A percentile compares a stretch with the other conserved stretches of the same genome.
Evolutionary conservation across 352 stramenopile species (phyloP).

Genomic region (Detonula confervacea): DNA sequence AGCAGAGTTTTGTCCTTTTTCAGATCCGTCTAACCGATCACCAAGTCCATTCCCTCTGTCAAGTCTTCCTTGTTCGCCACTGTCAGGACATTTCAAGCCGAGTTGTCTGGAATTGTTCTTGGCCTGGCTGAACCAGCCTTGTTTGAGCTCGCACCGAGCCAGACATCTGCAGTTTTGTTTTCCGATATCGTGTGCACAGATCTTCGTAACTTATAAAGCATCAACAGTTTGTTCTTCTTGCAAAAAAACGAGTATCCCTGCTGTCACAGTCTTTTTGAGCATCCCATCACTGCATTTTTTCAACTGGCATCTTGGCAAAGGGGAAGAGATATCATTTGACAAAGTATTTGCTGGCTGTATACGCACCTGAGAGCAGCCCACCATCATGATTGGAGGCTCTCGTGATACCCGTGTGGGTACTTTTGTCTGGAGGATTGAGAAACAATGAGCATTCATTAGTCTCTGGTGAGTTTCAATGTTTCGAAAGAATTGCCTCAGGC

Average conservation of each 20-base stretch:
- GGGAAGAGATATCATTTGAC: background rate
- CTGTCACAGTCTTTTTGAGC: background rate
- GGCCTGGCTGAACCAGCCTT: background rate
- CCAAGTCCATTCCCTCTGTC: background rate
- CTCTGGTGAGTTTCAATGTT: too few species aligned
- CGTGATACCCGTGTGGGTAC: too few species aligned
- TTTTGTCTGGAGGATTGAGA: too few species aligned
- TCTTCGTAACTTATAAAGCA: background rate
- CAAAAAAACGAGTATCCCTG: background rate
- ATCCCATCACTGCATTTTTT: background rate
- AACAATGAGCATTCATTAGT: too few species aligned
- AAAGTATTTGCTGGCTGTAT: background rate
- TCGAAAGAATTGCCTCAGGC: too few species aligned
- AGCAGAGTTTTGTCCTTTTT: background rate
- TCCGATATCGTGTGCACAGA: background rate
- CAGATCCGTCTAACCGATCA: background rate
- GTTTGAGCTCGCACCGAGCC: background rate
- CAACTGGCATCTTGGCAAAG: background rate
- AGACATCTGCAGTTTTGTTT: background rate
- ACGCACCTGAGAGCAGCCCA: too few species aligned
- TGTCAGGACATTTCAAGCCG: background rate
- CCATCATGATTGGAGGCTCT: too few species aligned
- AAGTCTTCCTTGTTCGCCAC: background rate
- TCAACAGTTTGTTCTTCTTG: background rate
- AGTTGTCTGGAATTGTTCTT: background rate